phyloP scores from a whole-genome alignment of 2,329 filamentous ascomycete genomes.

The Harringtonia lauricola region DNA sequence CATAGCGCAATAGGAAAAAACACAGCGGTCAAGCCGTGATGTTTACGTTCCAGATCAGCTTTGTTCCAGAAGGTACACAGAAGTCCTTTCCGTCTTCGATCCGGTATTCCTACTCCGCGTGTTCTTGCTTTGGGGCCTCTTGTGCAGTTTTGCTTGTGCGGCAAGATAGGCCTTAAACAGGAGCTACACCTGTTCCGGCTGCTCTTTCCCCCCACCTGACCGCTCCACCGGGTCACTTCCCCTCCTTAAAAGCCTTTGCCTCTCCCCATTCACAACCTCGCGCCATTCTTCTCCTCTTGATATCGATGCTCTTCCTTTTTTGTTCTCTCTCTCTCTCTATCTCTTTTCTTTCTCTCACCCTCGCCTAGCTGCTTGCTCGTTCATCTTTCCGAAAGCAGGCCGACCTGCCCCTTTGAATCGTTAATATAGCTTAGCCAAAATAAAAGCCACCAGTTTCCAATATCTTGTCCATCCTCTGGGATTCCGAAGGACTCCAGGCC shows the following conservation, averaged over 20 bases:
- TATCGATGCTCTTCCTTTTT: not conserved
- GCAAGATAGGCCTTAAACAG: no score
- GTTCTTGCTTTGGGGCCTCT: no score
- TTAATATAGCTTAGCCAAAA: slow-evolving; percentile 10
- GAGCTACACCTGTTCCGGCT: no score
- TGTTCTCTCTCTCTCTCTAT: not conserved
- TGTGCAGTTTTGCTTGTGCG: no score
- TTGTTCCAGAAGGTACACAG: no score
- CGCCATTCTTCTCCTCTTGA: not conserved
- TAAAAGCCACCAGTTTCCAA: slow-evolving; percentile 6
- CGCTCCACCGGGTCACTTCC: not conserved
- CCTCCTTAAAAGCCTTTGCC: not conserved
- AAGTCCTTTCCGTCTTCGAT: no score
- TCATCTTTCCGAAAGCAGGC: not conserved
- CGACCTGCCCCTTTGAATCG: not conserved
- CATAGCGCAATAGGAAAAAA: no score
- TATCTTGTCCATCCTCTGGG: not conserved
- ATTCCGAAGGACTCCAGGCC: not conserved
- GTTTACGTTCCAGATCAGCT: no score
- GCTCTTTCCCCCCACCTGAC: not conserved
- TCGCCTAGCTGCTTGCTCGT: not conserved
- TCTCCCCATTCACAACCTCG: not conserved
- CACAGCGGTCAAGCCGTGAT: no score
- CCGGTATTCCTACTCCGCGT: no score
- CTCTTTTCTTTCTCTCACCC: not conserved